phyloP scores from a whole-genome alignment of 768 basidiomycete genomes.

The Lactarius evosmus region DNA sequence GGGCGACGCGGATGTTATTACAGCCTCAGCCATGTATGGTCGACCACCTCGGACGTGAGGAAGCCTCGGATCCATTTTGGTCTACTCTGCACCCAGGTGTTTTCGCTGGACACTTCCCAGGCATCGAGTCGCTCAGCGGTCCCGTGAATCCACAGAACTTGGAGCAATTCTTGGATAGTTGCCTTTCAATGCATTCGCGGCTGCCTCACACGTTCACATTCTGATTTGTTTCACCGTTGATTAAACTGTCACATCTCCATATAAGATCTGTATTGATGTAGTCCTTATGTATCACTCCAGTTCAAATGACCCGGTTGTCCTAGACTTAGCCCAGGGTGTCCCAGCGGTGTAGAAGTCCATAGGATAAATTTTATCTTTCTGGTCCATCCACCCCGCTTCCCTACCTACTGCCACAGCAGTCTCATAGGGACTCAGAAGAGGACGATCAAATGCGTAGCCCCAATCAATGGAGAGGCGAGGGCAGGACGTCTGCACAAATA shows the following conservation, averaged over 20 bases:
- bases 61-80: conserved; percentile 25
- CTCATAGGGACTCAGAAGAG: conserved; percentile 91
- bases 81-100: conserved; percentile 17
- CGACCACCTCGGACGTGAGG: conserved; percentile 28
- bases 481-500: conserved; percentile 95
- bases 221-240: neutral
- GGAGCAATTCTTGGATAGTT: conserved; percentile 30
- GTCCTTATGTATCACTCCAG: conserved; percentile 11
- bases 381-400: conserved; percentile 60
- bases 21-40: conserved; percentile 21
- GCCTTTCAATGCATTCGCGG: conserved; percentile 25
- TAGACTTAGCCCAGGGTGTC: conserved; percentile 70
- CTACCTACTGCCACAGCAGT: conserved; percentile 80
- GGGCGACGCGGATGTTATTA: conserved; percentile 25
- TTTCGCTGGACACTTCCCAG: conserved; percentile 31
- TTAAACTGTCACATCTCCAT: neutral
- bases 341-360: conserved; percentile 96
- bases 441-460: conserved; percentile 93
- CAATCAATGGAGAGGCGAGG: conserved; percentile 97
- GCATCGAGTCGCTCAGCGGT: conserved; percentile 29
- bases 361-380: conserved; percentile 58
- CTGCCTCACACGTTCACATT: conserved; percentile 22
- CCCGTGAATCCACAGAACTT: conserved; percentile 24
- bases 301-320: conserved; percentile 38
- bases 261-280: neutral